These are phyloP conservation scores for Trametes punicea DNA, from an alignment of 768 basidiomycete genomes.

Conservation along the genomic window DNA sequence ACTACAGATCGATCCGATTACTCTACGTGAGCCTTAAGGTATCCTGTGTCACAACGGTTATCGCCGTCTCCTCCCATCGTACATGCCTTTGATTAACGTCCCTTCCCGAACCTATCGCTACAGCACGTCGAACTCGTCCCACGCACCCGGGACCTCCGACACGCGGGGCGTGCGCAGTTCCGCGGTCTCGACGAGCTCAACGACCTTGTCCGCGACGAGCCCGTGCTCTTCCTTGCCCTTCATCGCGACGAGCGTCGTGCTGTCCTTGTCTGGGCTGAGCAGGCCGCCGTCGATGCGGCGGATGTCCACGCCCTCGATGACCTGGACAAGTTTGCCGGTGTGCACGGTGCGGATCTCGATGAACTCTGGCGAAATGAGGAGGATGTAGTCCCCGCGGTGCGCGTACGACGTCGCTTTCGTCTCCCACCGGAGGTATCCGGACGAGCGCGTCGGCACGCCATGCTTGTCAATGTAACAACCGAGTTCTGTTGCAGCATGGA, in stretches of 20 bases:
- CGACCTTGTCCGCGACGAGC: slow-evolving; percentile 44
- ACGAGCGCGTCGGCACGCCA: slow-evolving; percentile 60
- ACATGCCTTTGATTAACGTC: neutral
- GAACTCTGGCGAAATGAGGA: slow-evolving; percentile 73
- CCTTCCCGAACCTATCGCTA: neutral
- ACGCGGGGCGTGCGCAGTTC: slow-evolving; percentile 43
- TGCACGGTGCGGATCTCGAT: slow-evolving; percentile 67
- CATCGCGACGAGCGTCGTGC: slow-evolving; percentile 62
- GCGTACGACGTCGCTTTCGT: slow-evolving; percentile 60
- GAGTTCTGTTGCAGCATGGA: slow-evolving; percentile 44
- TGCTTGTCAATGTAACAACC: slow-evolving; percentile 75
- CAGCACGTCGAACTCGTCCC: slow-evolving; percentile 75
- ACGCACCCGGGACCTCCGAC: slow-evolving; percentile 38
- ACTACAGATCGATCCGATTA: slow-evolving; percentile 5
- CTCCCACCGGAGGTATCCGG: slow-evolving; percentile 77
- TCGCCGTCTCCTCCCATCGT: neutral
- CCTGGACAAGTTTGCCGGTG: slow-evolving; percentile 73
- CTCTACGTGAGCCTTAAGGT: slow-evolving; percentile 12
- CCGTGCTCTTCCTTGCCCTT: slow-evolving; percentile 46
- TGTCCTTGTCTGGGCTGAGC: slow-evolving; percentile 34
- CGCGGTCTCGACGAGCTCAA: slow-evolving; percentile 67
- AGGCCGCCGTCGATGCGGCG: slow-evolving; percentile 54
- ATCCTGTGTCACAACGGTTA: neutral
- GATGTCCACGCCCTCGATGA: slow-evolving; percentile 72
- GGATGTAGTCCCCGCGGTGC: slow-evolving; percentile 56